These are phyloP conservation scores for Ophiostoma montium DNA, from an alignment of 2,329 filamentous ascomycete genomes.

Conservation along the genomic window DNA sequence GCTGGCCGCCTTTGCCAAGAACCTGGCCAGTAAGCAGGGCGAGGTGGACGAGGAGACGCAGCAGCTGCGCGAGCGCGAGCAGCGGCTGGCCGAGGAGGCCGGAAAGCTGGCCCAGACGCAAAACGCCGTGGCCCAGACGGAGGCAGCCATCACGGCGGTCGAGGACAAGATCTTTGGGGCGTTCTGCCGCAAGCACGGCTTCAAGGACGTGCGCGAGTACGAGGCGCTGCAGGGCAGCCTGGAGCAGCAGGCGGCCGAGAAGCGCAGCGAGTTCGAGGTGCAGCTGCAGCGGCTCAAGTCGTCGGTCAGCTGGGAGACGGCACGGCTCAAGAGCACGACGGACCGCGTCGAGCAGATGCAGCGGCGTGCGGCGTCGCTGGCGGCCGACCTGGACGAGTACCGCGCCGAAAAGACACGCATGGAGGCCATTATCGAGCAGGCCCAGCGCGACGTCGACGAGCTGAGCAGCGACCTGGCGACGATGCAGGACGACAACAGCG, in stretches of 20 bases:
- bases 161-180: slow-evolving; percentile 76
- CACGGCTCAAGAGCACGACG: slow-evolving; percentile 41
- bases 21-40: slow-evolving; percentile 69
- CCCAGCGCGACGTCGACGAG: slow-evolving; percentile 63
- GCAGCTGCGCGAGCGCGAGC: slow-evolving; percentile 61
- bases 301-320: slow-evolving; percentile 42
- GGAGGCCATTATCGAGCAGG: slow-evolving; percentile 55
- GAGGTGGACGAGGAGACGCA: slow-evolving; percentile 60
- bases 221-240: slow-evolving; percentile 85
- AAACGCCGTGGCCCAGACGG: slow-evolving; percentile 36
- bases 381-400: slow-evolving; percentile 55
- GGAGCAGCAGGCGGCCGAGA: slow-evolving; percentile 79
- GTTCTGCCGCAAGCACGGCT: slow-evolving; percentile 80
- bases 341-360: slow-evolving; percentile 56
- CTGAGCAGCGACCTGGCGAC: slow-evolving; percentile 59
- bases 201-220: slow-evolving; percentile 80
- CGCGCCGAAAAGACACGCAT: slow-evolving; percentile 60
- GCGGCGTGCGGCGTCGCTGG: slow-evolving; percentile 49
- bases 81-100: slow-evolving; percentile 62
- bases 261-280: slow-evolving; percentile 72
- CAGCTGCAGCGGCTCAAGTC: slow-evolving; percentile 65
- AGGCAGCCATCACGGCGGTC: slow-evolving; percentile 56
- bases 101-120: slow-evolving; percentile 48
- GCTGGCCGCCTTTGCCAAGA: slow-evolving; percentile 63
- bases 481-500: slow-evolving; percentile 50